These are phyloP conservation scores for Xerocomus brunneocitrinus DNA, from an alignment of 768 basidiomycete genomes.

Conservation along the genomic window DNA sequence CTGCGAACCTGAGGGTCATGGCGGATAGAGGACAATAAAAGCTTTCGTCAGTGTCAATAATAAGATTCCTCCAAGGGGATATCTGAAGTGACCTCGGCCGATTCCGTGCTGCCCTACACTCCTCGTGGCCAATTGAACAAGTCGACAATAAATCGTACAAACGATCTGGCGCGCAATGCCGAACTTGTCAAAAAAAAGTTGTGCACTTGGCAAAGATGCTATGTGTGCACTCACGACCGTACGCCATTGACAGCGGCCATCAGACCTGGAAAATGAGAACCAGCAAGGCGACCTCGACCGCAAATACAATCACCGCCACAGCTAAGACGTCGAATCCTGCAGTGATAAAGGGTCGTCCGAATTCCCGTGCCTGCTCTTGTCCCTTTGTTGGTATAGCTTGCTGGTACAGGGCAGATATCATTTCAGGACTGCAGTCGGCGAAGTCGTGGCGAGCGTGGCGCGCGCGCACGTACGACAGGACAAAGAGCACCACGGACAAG, in stretches of 20 bases:
- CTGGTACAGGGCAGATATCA: constrained; percentile 23
- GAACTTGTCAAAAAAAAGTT: neutral
- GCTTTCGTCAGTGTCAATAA: constrained; percentile 2
- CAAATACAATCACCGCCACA: constrained; percentile 56
- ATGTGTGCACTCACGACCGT: constrained; percentile 6
- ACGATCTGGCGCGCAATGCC: constrained; percentile 7
- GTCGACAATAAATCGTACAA: constrained; percentile 11
- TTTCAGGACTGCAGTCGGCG: constrained; percentile 50
- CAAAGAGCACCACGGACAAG: constrained; percentile 56
- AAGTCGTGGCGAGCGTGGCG: constrained; percentile 73
- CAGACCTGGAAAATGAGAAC: constrained; percentile 47
- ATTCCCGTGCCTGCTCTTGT: constrained; percentile 56
- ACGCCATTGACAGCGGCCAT: constrained; percentile 16
- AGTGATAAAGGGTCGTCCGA: constrained; percentile 74
- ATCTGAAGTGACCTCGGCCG: neutral
- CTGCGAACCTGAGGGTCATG: neutral
- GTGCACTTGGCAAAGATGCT: neutral
- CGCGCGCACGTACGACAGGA: constrained; percentile 55
- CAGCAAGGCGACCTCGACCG: constrained; percentile 62
- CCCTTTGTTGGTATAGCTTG: constrained; percentile 52
- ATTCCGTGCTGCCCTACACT: constrained; percentile 1
- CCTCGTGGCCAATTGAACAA: constrained; percentile 9
- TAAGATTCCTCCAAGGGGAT: neutral
- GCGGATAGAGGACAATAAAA: neutral
- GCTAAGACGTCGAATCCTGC: constrained; percentile 68